Percentiles rank a stretch among this genome's conserved stretches.
These are phyloP conservation scores for Claviceps sp. DNA, from an alignment of 2,329 filamentous ascomycete species.

Conservation along the genomic window DNA sequence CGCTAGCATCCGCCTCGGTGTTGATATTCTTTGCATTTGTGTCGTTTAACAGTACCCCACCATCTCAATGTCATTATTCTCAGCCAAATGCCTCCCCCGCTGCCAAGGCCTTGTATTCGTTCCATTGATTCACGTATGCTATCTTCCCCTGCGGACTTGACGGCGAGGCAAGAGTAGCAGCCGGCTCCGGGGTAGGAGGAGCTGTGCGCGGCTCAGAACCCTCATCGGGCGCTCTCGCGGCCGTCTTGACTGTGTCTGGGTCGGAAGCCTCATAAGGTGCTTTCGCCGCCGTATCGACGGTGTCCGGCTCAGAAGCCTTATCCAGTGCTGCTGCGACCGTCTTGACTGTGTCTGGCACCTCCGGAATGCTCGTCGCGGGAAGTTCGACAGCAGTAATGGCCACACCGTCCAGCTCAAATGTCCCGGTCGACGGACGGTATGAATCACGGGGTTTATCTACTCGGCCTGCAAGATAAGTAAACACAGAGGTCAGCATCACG, in stretches of 20 bases:
- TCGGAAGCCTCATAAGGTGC: slow-evolving; percentile 1
- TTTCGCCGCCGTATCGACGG: neutral
- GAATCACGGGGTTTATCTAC: slow-evolving; percentile 18
- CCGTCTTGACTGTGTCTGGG: neutral
- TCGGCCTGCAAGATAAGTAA: slow-evolving; percentile 15
- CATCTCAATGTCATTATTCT: neutral
- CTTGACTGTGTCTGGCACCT: neutral
- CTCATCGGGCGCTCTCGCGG: neutral
- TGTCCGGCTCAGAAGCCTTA: neutral
- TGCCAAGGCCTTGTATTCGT: slow-evolving; percentile 14
- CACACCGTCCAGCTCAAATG: slow-evolving; percentile 26
- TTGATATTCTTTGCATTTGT: slow-evolving; percentile 7
- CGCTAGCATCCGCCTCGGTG: slow-evolving; percentile 15
- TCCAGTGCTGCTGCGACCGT: neutral
- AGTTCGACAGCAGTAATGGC: slow-evolving; percentile 19
- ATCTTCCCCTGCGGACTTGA: slow-evolving; percentile 16
- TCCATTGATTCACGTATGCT: slow-evolving; percentile 25
- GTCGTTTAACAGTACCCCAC: neutral
- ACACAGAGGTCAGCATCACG: neutral
- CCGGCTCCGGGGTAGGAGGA: slow-evolving; percentile 14
- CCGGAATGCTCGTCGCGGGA: slow-evolving; percentile 13
- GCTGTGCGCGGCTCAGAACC: neutral
- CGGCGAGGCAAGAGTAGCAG: slow-evolving; percentile 21
- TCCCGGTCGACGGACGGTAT: slow-evolving; percentile 13
- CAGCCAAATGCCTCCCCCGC: neutral